These are phyloP conservation scores for Aschersonia sp. DNA, from an alignment of 2,329 filamentous ascomycete genomes.

Conservation along the genomic window DNA sequence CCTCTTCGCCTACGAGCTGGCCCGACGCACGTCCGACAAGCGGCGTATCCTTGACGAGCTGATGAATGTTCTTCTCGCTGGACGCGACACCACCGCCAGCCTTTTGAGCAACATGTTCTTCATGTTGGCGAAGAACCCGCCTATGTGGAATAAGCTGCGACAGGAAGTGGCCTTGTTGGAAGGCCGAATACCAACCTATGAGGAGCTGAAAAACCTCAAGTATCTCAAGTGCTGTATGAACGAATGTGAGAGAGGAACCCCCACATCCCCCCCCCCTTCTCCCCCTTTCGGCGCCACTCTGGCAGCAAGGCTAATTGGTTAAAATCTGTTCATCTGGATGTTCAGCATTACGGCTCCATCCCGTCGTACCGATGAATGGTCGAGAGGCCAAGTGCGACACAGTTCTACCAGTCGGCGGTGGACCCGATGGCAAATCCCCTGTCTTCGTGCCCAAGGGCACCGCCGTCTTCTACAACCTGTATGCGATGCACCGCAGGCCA, in stretches of 20 bases:
- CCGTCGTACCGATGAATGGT: slow-evolving; percentile 31
- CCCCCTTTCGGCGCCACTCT: neutral
- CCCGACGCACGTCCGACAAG: slow-evolving; percentile 16
- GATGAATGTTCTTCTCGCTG: slow-evolving; percentile 29
- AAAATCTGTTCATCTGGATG: neutral
- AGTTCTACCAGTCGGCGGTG: slow-evolving; percentile 34
- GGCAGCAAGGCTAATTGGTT: neutral
- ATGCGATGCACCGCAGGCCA: slow-evolving; percentile 21
- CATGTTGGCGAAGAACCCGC: slow-evolving; percentile 18
- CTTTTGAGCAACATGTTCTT: slow-evolving; percentile 33
- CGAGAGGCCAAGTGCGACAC: slow-evolving; percentile 31
- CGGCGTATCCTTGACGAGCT: slow-evolving; percentile 14
- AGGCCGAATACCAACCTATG: slow-evolving; percentile 8
- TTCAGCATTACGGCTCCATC: slow-evolving; percentile 28
- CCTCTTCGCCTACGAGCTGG: slow-evolving; percentile 16
- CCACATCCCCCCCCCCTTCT: neutral
- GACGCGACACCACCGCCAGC: slow-evolving; percentile 38
- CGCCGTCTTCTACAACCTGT: slow-evolving; percentile 23
- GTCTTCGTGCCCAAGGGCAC: slow-evolving; percentile 33
- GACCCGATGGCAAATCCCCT: slow-evolving; percentile 26
- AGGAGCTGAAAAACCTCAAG: slow-evolving; percentile 8
- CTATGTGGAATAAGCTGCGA: slow-evolving; percentile 24
- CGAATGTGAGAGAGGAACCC: slow-evolving; percentile 6
- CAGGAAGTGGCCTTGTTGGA: slow-evolving; percentile 15
- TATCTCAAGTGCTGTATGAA: slow-evolving; percentile 10